Conservation (phyloP, 1,139 yeast genomes). For the Lodderomyces jiufengensis region DNA sequence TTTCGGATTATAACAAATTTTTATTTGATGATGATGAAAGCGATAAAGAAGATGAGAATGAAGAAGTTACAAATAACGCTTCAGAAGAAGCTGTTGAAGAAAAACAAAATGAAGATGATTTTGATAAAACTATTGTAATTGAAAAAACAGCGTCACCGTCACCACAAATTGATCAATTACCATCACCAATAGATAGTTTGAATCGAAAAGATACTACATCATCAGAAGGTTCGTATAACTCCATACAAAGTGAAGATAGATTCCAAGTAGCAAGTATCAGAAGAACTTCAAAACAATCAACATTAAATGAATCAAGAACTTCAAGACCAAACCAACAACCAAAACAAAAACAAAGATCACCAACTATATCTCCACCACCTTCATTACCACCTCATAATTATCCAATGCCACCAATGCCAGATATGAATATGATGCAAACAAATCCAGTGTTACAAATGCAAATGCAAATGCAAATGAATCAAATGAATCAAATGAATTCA, state of each 20-base stretch:
- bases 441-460: constrained; percentile 8
- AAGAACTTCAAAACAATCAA: constrained; percentile 4
- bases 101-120: constrained; percentile 2
- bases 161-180: constrained; percentile 6
- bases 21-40: constrained; percentile 26
- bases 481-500: constrained; percentile 3
- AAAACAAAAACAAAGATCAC: constrained; percentile 1
- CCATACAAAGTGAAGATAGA: constrained; percentile 39
- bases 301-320: not conserved
- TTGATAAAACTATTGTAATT: constrained; percentile 5
- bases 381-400: not conserved
- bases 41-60: constrained; percentile 13
- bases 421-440: constrained; percentile 3
- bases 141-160: constrained; percentile 1
- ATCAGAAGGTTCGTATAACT: constrained; percentile 30
- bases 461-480: constrained; percentile 2
- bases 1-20: constrained; percentile 34
- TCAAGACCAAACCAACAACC: constrained; percentile 4
- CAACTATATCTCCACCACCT: not conserved
- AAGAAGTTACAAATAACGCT: constrained; percentile 6
- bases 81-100: constrained; percentile 6
- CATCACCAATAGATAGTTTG: constrained; percentile 17
- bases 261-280: constrained; percentile 24
- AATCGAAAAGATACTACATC: constrained; percentile 26
- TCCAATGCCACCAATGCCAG: constrained; percentile 5